Percentiles rank a stretch among this genome's conserved stretches.
phyloP scores from a whole-genome alignment of 257 asterid species.

The Nicotiana paniculata region DNA sequence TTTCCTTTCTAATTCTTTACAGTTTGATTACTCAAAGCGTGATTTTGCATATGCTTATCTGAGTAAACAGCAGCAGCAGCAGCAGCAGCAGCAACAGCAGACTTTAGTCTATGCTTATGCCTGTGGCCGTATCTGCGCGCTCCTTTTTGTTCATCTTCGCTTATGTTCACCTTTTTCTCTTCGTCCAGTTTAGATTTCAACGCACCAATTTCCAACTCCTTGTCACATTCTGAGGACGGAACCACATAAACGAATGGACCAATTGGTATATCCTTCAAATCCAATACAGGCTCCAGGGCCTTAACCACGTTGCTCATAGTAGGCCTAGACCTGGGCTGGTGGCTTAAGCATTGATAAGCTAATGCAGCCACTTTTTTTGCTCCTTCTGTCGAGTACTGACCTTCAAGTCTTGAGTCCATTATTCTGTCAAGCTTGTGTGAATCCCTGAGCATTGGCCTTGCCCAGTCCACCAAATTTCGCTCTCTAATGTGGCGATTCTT shows the following conservation, averaged over 20 bases:
- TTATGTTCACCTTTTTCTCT: conserved; percentile 11
- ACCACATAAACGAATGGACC: conserved; percentile 52
- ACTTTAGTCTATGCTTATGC: conserved; percentile 33
- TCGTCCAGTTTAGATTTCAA: conserved; percentile 4
- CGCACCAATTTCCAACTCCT: background rate
- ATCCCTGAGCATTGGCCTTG: conserved; percentile 62
- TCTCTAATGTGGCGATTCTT: conserved; percentile 46
- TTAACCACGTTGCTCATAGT: conserved; percentile 56
- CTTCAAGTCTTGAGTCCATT: conserved; percentile 71
- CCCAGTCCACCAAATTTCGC: conserved; percentile 69
- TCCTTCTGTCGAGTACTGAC: conserved; percentile 58
- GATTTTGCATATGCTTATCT: conserved; percentile 30
- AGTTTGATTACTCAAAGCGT: background rate
- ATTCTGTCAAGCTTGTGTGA: conserved; percentile 46
- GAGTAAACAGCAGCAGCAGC: conserved; percentile 41
- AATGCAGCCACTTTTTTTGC: conserved; percentile 62
- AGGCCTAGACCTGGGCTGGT: conserved; percentile 52
- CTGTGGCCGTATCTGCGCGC: conserved; percentile 33
- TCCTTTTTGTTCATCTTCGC: background rate
- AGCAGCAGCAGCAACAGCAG: conserved; percentile 20
- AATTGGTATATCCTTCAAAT: conserved; percentile 34
- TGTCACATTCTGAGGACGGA: conserved; percentile 21
- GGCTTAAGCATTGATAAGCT: conserved; percentile 62
- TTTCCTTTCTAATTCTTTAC: background rate
- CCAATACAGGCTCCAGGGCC: conserved; percentile 38